These are phyloP conservation scores for Ruellia speciosa DNA, from an alignment of 305 asterid genomes.

Conservation along the genomic window DNA sequence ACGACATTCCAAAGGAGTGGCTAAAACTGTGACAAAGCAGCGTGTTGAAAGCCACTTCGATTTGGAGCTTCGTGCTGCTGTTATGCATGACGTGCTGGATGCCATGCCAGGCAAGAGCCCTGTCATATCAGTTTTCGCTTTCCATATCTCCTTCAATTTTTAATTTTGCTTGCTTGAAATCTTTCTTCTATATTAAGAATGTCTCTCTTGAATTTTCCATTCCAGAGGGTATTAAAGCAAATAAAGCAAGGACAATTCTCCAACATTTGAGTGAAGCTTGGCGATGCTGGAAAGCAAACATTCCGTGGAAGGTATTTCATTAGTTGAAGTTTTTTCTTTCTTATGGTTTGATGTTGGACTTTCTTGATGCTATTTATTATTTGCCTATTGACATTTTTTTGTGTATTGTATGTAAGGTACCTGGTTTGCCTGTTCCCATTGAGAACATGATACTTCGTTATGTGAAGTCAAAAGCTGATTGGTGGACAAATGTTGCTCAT, in stretches of 20 bases:
- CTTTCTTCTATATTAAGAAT: neutral
- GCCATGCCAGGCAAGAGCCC: constrained; percentile 82
- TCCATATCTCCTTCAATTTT: neutral
- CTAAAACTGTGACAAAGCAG: constrained; percentile 97
- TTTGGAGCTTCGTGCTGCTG: constrained; percentile 99
- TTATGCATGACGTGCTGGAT: constrained; percentile 98
- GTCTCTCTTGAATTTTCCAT: neutral
- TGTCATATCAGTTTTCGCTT: constrained; percentile 2
- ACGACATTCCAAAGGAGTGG: constrained; percentile 96
- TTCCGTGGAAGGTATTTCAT: constrained; percentile 84
- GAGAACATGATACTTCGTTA: constrained; percentile 99
- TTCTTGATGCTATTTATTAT: neutral
- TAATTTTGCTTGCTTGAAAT: too few relatives aligned
- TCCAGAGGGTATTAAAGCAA: constrained; percentile 94
- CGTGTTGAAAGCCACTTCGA: constrained; percentile 99
- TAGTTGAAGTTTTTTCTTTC: constrained; percentile 12
- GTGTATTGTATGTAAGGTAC: constrained; percentile 39
- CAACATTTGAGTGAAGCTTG: constrained; percentile 99
- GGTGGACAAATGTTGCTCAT: constrained; percentile 99
- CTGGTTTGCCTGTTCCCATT: constrained; percentile 97
- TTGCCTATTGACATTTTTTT: neutral
- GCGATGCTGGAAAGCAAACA: constrained; percentile 99
- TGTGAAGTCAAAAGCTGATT: constrained; percentile 98
- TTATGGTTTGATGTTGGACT: constrained; percentile 4
- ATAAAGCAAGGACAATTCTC: constrained; percentile 94